Evolutionary conservation across 495 filamentous ascomycete genomes (phyloP), one percentile per base, ranked within the genome.

Genomic region (Hypomontagnella submonticulosa): DNA sequence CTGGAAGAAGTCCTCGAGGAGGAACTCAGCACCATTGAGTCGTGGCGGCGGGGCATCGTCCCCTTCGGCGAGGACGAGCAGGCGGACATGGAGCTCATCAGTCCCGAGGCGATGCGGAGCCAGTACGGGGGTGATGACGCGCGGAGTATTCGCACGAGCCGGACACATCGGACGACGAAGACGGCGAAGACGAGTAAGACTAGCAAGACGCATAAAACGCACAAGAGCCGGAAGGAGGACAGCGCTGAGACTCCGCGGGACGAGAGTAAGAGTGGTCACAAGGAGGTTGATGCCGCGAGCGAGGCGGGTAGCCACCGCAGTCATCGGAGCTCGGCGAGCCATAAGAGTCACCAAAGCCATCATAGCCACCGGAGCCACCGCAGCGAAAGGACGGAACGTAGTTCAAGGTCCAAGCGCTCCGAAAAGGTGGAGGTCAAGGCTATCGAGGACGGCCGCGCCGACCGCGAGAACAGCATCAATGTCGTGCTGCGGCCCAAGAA

Each of bases 51-150:
- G n/a, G 93, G 92, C 5, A 93, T 97, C 49, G 48, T 61, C 46
- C 67, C 77, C 1, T 76, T 71, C 12, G 75, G 69, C 16, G 90
- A 88, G 10, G 89, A 90, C 40, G 91, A 89, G 1, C 89, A 85
- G 18, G 92, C 92, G 3, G 93, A 96, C 48, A 85, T 91, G 5
- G 93, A 97, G 71, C 90, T 94, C 64, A 91, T 97, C 75, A 95
- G 90, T 16, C 89, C 90, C 4, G 83, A 84, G 20, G 93, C 88
- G 72, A 74, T 79, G 32, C 73, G 74, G 36, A 70, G 67, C 32
- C 66, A 73, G 41, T 62, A 70, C 36, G 68, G 74, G 4, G 71
- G 75, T 9, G 75, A 77, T 15, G 72, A 78, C 55, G 66, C 75
- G 20, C 66, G 56, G 20, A 68, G 69, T 19, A 19, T 47, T 42